phyloP scores from a whole-genome alignment of 163 green algal genomes.

The Volvox carteri region DNA sequence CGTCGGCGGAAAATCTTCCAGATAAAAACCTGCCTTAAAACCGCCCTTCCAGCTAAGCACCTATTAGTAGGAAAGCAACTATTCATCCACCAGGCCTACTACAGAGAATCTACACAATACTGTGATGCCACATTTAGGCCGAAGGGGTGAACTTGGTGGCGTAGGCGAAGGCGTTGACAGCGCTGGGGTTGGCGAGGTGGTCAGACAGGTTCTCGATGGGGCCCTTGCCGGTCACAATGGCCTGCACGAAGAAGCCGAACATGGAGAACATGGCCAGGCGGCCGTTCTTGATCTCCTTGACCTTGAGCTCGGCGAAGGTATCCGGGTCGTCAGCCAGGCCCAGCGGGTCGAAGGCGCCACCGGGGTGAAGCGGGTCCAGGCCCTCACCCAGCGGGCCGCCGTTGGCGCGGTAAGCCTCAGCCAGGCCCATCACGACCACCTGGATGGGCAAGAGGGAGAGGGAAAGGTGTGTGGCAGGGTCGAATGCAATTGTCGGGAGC shows the following conservation, averaged over 20 bases:
- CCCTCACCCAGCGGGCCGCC: constrained; percentile 73
- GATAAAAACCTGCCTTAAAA: too few relatives aligned
- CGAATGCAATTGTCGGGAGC: too few relatives aligned
- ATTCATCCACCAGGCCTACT: too few relatives aligned
- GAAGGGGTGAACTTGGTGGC: constrained; percentile 78
- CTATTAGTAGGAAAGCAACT: too few relatives aligned
- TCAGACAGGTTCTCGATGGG: constrained; percentile 74
- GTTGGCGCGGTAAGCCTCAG: constrained; percentile 94
- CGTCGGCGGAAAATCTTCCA: too few relatives aligned
- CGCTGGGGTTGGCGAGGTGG: constrained; percentile 73
- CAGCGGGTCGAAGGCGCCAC: constrained; percentile 91
- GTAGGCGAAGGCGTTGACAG: constrained; percentile 74
- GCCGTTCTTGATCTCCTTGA: constrained; percentile 94
- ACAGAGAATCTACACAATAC: too few relatives aligned
- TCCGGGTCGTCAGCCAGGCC: constrained; percentile 88
- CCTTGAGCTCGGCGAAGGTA: constrained; percentile 88
- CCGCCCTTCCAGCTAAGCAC: too few relatives aligned
- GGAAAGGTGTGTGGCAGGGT: too few relatives aligned
- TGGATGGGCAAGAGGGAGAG: too few relatives aligned
- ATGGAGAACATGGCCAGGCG: constrained; percentile 92
- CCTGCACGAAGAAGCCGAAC: constrained; percentile 91
- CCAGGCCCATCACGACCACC: constrained; percentile 89
- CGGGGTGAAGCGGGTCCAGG: constrained; percentile 89
- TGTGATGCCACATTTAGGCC: too few relatives aligned
- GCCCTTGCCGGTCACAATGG: constrained; percentile 74